phyloP scores from a whole-genome alignment of 2,329 filamentous ascomycete genomes.

The Fusarium fujikuroi region DNA sequence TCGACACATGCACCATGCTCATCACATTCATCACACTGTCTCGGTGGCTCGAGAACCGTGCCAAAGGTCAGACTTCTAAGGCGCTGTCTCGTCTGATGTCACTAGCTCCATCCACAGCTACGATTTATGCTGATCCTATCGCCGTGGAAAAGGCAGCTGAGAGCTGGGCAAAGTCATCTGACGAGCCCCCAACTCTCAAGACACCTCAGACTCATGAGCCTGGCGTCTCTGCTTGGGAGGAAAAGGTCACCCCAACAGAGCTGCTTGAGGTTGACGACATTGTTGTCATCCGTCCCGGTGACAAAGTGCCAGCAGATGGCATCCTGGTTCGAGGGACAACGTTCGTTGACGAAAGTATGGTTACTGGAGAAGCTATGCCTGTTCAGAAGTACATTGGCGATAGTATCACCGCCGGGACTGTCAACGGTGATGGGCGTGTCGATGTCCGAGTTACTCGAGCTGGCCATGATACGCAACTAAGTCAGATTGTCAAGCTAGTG shows the following conservation, averaged over 20 bases:
- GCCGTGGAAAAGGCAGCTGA: conserved; percentile 94
- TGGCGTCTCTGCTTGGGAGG: conserved; percentile 74
- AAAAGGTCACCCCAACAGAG: conserved; percentile 88
- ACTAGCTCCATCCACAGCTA: conserved; percentile 93
- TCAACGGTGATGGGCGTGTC: conserved; percentile 90
- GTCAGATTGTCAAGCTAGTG: conserved; percentile 96
- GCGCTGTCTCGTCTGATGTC: conserved; percentile 96
- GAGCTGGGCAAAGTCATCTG: conserved; percentile 65
- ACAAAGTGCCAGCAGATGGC: conserved; percentile 96
- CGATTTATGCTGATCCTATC: conserved; percentile 94
- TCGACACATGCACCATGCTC: conserved; percentile 98
- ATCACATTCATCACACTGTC: conserved; percentile 95
- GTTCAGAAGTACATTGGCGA: conserved; percentile 87
- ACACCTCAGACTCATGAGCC: conserved; percentile 10
- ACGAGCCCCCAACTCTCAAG: conserved; percentile 21
- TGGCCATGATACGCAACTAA: conserved; percentile 94
- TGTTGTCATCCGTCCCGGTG: conserved; percentile 90
- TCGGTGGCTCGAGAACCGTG: conserved; percentile 92
- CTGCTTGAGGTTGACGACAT: conserved; percentile 93
- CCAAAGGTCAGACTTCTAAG: conserved; percentile 95
- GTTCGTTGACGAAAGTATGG: conserved; percentile 97
- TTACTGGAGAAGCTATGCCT: conserved; percentile 96
- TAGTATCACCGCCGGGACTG: conserved; percentile 88
- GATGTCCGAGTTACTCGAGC: conserved; percentile 94
- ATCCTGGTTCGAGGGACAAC: conserved; percentile 88